A percentile compares a stretch with the other conserved stretches of the same genome.
These are phyloP conservation scores for Tetradesmus lagerheimii DNA, from an alignment of 139 green algal genomes.

Conservation along the genomic window DNA sequence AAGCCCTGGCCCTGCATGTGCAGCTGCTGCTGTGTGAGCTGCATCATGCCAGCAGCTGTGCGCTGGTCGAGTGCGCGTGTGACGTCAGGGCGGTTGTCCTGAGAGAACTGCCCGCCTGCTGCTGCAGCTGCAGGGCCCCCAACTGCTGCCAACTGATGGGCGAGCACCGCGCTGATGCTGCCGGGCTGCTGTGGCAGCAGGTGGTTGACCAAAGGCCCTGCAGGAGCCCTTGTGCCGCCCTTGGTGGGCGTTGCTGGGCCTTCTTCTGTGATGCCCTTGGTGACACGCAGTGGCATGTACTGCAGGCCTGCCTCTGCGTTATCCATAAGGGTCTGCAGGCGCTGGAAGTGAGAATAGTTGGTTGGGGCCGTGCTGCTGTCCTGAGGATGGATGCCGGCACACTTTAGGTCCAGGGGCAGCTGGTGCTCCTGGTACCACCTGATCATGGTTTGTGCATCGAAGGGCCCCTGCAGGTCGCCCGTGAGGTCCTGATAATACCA, in stretches of 20 bases:
- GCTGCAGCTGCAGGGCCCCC: background rate
- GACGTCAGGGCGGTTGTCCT: background rate
- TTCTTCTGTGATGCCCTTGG: conserved; percentile 14
- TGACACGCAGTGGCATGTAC: conserved; percentile 34
- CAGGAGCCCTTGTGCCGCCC: background rate
- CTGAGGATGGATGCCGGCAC: background rate
- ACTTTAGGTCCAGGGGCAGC: conserved; percentile 40
- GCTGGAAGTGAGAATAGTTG: conserved; percentile 20
- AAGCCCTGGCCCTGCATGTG: background rate
- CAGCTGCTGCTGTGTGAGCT: background rate
- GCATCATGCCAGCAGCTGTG: background rate
- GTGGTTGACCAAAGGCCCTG: background rate
- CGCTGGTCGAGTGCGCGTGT: background rate
- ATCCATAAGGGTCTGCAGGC: conserved; percentile 33
- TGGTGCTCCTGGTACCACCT: conserved; percentile 20
- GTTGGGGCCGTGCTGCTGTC: background rate
- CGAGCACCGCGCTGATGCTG: background rate
- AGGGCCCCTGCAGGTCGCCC: conserved; percentile 44
- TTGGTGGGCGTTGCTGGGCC: conserved; percentile 32
- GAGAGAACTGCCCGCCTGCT: background rate
- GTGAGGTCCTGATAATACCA: conserved; percentile 49
- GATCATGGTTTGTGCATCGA: conserved; percentile 42
- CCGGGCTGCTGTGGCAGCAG: background rate
- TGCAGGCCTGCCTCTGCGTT: conserved; percentile 15
- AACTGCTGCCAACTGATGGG: background rate